Base-by-base conservation (phyloP, 2,329 filamentous ascomycete species). In the Colletotrichum lupini region DNA sequence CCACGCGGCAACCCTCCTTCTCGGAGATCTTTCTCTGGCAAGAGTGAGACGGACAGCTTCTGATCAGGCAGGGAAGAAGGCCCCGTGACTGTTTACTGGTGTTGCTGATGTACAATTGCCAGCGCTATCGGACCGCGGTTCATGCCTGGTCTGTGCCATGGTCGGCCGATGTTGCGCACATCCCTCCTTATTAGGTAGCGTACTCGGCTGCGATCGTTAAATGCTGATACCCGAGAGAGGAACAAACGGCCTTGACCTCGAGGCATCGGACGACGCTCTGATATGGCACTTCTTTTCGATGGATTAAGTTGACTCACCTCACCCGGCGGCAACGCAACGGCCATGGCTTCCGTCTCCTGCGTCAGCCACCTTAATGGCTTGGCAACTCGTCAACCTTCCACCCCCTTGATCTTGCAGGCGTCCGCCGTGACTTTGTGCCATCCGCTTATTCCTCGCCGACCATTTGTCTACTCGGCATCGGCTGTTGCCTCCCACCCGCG, bases 281-380 rank as follows among this genome's bases (percentile, higher is more conserved):
- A 52, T 26, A 22, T 16, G 24, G 14, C 52, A 16, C 56, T 68
- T 57, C 32, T 24, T 53, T 62, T 68, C 32, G 16, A 32, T 30
- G 16, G 30, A 19, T 19, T n/a, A 16, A 49, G 42, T 49, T 49
- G 42, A 52, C 30, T 65, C 46, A 56, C 49, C 68, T 67, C 56
- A 57, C 46, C 49, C 56, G 64, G 62, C 57, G 32, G 64, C 49
- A 68, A 61, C 35, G 16, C 14, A 55, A 61, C 57, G 57, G 49
- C 68, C 64, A 24, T 72, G 64, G 42, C 59, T 64, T 72, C 28
- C 59, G 60, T 46, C 52, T 63, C 67, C 66, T 52, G 59, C 53
- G 16, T 37, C 26, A 14, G 55, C 60, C 60, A 53, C 42, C 55
- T 69, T 19, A 46, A 55, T 66, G 55, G 56, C 55, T 69, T 73